A percentile compares a stretch with the other conserved stretches of the same genome.
Conservation (phyloP, 2,329 filamentous ascomycete species). For the Endoconidiophora polonica region DNA sequence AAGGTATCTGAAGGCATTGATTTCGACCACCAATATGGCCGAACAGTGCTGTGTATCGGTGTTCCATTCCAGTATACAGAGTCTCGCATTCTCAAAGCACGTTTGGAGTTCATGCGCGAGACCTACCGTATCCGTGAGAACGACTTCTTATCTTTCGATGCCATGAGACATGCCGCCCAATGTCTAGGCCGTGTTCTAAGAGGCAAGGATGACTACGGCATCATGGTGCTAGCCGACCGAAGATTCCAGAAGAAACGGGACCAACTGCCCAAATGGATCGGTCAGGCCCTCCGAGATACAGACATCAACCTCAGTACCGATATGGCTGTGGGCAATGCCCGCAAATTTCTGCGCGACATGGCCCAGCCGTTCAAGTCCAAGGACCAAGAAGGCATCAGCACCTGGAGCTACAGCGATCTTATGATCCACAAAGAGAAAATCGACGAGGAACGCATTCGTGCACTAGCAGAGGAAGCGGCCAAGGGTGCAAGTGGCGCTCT, state of each 20-base stretch:
- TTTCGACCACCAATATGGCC: constrained; percentile 96
- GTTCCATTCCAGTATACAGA: constrained; percentile 99
- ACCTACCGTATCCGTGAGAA: constrained; percentile 94
- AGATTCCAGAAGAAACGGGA: constrained; percentile 80
- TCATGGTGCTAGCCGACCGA: constrained; percentile 94
- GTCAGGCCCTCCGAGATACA: constrained; percentile 66
- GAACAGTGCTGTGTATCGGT: constrained; percentile 88
- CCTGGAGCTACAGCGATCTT: constrained; percentile 72
- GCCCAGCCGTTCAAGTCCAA: constrained; percentile 70
- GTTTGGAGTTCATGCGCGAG: constrained; percentile 89
- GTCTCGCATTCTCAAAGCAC: constrained; percentile 86
- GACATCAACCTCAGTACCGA: constrained; percentile 88
- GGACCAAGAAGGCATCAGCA: constrained; percentile 84
- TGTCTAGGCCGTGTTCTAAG: constrained; percentile 86
- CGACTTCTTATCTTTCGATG: constrained; percentile 95
- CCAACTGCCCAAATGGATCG: constrained; percentile 95
- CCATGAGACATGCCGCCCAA: constrained; percentile 97
- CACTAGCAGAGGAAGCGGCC: constrained; percentile 34
- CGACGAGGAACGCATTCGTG: constrained; percentile 49
- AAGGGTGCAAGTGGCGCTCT: constrained; percentile 13
- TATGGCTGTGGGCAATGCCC: constrained; percentile 78
- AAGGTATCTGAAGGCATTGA: constrained; percentile 98
- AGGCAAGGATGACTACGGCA: constrained; percentile 97
- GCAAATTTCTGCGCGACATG: constrained; percentile 81
- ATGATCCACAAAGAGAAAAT: constrained; percentile 60